Base-by-base conservation (phyloP, 768 basidiomycete genomes). In the Scleroderma bovista region DNA sequence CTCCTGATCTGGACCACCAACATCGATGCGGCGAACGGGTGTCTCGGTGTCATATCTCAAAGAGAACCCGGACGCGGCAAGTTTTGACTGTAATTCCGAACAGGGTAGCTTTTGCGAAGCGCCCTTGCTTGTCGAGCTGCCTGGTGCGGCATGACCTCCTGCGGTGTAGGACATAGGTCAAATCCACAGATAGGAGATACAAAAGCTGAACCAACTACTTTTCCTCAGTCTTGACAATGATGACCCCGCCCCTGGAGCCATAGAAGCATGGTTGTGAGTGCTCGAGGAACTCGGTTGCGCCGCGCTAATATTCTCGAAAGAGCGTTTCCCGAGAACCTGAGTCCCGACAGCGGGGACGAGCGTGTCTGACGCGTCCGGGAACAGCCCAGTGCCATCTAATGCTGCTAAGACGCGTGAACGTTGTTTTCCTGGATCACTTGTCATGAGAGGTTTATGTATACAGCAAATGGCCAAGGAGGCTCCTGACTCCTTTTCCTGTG, bases 1-100 rank as follows among this genome's bases (percentile, higher is more conserved):
- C 43, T 71, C 66, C 57, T 85, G 83, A 58, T 83, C 82, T 0
- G 71, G 65, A 2, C 83, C 83, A 24, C 81, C 83, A 23, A 75
- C 50, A 57, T 85, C 83, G 26, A 84, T 75, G 3, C 68, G 53
- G 22, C 72, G 69, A 1, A 82, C 23, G 2, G 77, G 75, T 1
- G 72, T 73, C 15, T 79, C 74, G 7, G 54, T 23, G 57, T 83
- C 79, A 55, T 80, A 81, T 38, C 73, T 70, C 13, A 85, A 53
- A 16, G 47, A 54, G 55, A 84, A 84, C 1, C 52, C 58, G 8
- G 52, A 50, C 12, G 37, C 20, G 6, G 38, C 26, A 29, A 52
- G 51, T 6, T 51, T 55, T 23, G 31, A n/a, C 26, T 39, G 36
- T 24, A 40, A 31, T 6, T 54, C 29, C 3, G n/a, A 11, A 17